These are phyloP conservation scores for Sclerotinia nivalis DNA, from an alignment of 2,329 filamentous ascomycete species.

Conservation along the genomic window DNA sequence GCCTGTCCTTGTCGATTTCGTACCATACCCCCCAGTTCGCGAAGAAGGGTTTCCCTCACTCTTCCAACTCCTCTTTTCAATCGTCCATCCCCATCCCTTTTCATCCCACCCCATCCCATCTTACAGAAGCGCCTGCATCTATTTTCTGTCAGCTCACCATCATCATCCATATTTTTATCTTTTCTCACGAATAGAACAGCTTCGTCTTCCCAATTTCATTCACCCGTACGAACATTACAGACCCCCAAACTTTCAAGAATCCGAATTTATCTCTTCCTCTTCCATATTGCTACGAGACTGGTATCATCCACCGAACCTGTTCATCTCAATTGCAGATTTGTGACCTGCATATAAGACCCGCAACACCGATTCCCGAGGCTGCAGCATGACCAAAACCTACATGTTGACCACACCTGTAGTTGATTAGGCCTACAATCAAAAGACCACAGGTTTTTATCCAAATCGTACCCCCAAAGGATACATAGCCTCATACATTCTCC, in stretches of 20 bases:
- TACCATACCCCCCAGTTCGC: slow-evolving; percentile 3
- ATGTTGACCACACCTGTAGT: slow-evolving; percentile 32
- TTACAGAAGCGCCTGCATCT: slow-evolving; percentile 3
- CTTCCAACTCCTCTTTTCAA: slow-evolving; percentile 1
- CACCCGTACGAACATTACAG: background rate
- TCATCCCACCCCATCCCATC: slow-evolving; percentile 9
- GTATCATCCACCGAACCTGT: slow-evolving; percentile 25
- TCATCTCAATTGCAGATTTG: slow-evolving; percentile 4
- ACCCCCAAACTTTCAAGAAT: background rate
- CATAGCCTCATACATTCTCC: slow-evolving; percentile 38
- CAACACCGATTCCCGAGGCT: slow-evolving; percentile 30
- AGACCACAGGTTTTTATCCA: slow-evolving; percentile 29
- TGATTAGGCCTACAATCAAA: slow-evolving; percentile 28
- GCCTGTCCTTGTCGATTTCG: slow-evolving; percentile 4
- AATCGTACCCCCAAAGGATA: slow-evolving; percentile 27
- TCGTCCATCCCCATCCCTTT: slow-evolving; percentile 10
- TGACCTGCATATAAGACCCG: slow-evolving; percentile 14
- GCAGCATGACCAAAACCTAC: slow-evolving; percentile 37
- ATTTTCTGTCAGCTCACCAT: slow-evolving; percentile 22
- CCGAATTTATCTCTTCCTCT: background rate
- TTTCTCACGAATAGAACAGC: background rate
- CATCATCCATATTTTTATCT: slow-evolving; percentile 6
- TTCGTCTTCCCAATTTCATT: background rate
- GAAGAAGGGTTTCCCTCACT: slow-evolving; percentile 2
- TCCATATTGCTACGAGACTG: slow-evolving; percentile 2